Conservation (phyloP, 805 yeast genomes). For the Blastobotrys attinorum region DNA sequence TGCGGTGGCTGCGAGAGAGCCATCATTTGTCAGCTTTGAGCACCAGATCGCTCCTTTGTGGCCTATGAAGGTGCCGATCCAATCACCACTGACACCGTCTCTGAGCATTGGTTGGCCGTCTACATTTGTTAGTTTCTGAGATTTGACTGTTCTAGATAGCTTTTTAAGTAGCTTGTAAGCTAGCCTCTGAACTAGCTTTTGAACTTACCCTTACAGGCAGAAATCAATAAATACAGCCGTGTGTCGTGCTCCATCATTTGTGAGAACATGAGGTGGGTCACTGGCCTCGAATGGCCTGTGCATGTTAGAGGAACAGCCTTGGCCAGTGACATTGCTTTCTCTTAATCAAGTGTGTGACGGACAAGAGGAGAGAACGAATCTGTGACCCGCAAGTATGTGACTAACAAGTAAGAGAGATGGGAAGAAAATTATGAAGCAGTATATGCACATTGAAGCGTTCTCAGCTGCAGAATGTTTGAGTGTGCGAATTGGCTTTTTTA, state of each 20-base stretch:
- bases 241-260: conserved; percentile 6
- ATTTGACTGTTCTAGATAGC: no score
- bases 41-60: conserved; percentile 31
- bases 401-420: no score
- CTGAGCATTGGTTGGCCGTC: conserved; percentile 30
- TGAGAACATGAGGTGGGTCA: conserved; percentile 26
- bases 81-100: conserved; percentile 30
- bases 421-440: no score
- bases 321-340: conserved; percentile 5
- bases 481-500: no score
- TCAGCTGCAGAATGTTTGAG: no score
- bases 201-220: conserved; percentile 29
- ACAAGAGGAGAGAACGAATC: no score
- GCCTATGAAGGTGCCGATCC: conserved; percentile 31
- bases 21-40: conserved; percentile 20
- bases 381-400: no score
- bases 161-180: neutral
- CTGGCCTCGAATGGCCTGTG: conserved; percentile 31
- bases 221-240: conserved; percentile 20
- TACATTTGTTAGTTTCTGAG: conserved; percentile 6
- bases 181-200: no score
- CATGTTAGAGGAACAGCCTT: conserved; percentile 28
- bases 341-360: no score
- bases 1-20: conserved; percentile 22
- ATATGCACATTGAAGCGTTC: no score